A percentile compares a stretch with the other conserved stretches of the same genome.
Evolutionary conservation across 305 asterid species (phyloP).

Genomic region (Rubia peregrina): DNA sequence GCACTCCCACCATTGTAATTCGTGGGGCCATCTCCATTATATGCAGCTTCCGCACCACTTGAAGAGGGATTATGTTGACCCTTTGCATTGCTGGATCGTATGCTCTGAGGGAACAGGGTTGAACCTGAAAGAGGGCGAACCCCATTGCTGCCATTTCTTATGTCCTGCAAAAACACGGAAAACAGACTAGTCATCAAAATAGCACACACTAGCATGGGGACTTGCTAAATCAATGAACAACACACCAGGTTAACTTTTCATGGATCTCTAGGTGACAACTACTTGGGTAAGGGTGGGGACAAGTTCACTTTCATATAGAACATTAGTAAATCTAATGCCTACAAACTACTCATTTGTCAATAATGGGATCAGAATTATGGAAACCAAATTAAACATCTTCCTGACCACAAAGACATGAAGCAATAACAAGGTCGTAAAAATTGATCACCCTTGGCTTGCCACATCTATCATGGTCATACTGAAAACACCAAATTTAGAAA

Average conservation of each 20-base stretch:
- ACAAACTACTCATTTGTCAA: background rate
- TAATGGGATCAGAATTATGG: background rate
- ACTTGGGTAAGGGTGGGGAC: no score
- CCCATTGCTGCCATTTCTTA: slow-evolving; percentile 55
- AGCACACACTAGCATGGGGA: background rate
- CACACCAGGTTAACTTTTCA: background rate
- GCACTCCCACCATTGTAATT: slow-evolving; percentile 29
- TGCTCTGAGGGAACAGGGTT: slow-evolving; percentile 88
- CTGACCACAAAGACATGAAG: background rate
- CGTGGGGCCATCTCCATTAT: slow-evolving; percentile 32
- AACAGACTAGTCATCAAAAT: slow-evolving; percentile 19
- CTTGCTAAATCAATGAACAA: background rate
- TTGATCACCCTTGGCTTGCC: background rate
- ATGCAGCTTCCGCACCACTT: slow-evolving; percentile 33
- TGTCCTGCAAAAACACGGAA: slow-evolving; percentile 52
- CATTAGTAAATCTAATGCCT: background rate
- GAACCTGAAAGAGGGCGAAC: slow-evolving; percentile 66
- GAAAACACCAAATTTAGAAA: slow-evolving; percentile 1
- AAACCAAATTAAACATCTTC: background rate
- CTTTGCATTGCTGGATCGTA: slow-evolving; percentile 62
- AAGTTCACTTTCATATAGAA: background rate
- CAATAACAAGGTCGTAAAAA: background rate
- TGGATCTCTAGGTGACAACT: background rate
- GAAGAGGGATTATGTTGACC: slow-evolving; percentile 30
- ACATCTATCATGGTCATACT: background rate